phyloP scores from a whole-genome alignment of 192 early-diverging fungal genomes.

The Coemansia sp. region DNA sequence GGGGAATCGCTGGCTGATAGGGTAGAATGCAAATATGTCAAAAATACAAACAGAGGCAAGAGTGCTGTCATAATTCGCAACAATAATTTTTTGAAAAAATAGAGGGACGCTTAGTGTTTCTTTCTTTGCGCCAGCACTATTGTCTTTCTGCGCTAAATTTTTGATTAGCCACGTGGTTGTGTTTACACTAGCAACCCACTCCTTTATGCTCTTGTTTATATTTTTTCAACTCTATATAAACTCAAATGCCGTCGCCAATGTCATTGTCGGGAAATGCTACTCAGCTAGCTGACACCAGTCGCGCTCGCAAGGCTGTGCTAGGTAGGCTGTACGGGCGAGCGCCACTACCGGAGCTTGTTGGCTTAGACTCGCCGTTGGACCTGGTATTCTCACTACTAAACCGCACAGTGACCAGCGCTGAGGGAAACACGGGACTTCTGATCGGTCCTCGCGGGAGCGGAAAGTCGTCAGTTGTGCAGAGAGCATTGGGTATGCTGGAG shows the following conservation, averaged over 20 bases:
- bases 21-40: conserved; percentile 15
- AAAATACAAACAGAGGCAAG: conserved; percentile 5
- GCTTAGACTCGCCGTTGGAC: conserved; percentile 30
- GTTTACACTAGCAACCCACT: neutral
- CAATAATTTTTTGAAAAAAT: neutral
- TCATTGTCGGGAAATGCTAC: conserved; percentile 12
- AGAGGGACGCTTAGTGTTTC: neutral
- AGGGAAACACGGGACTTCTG: conserved; percentile 88
- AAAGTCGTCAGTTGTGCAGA: conserved; percentile 61
- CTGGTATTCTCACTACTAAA: conserved; percentile 28
- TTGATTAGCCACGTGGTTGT: neutral
- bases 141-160: neutral
- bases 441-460: conserved; percentile 83
- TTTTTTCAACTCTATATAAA: neutral
- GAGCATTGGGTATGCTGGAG: conserved; percentile 28
- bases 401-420: conserved; percentile 44
- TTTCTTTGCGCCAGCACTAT: neutral
- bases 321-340: conserved; percentile 34
- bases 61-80: conserved; percentile 5
- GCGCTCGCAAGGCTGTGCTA: conserved; percentile 19
- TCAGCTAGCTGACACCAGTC: neutral
- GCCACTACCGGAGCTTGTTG: conserved; percentile 36
- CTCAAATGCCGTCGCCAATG: conserved; percentile 8
- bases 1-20: conserved; percentile 3
- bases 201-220: neutral